A percentile compares a stretch with the other conserved stretches of the same genome.
Conservation (phyloP, 2,329 filamentous ascomycete species). For the Xylariomycetidae sp. region DNA sequence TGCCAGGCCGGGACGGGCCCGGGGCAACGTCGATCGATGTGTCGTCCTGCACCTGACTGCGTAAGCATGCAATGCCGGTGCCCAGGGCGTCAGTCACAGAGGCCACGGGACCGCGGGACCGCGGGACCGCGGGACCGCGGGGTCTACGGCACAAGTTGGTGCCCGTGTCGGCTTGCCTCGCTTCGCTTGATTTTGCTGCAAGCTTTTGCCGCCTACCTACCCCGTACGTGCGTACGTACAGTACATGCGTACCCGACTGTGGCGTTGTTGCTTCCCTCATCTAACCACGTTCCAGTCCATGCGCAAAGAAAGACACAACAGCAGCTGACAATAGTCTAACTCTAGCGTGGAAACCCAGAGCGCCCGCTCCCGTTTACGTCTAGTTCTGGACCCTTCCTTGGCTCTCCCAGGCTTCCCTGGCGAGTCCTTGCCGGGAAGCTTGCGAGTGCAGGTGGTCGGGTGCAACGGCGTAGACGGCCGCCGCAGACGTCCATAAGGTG, state of each 20-base stretch:
- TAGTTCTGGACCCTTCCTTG: slow-evolving; percentile 12
- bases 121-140: background rate
- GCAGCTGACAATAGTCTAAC: slow-evolving; percentile 11
- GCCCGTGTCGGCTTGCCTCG: slow-evolving; percentile 1
- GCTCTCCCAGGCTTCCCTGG: no score
- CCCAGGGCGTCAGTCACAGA: no score
- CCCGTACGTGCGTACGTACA: no score
- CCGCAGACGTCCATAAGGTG: slow-evolving; percentile 6
- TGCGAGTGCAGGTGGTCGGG: slow-evolving; percentile 11
- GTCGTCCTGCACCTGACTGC: no score
- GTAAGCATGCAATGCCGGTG: no score
- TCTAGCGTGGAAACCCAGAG: slow-evolving; percentile 5
- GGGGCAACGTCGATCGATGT: no score
- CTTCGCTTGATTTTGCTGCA: no score
- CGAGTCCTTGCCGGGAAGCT: slow-evolving; percentile 5
- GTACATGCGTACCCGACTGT: no score
- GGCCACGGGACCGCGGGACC: no score
- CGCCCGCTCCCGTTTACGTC: slow-evolving; percentile 7
- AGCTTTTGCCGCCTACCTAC: no score
- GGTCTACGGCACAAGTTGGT: background rate
- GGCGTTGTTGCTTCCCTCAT: slow-evolving; percentile 18
- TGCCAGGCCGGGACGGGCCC: no score
- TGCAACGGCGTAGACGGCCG: slow-evolving; percentile 5
- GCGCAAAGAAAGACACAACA: slow-evolving; percentile 3
- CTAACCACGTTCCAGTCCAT: slow-evolving; percentile 23